Percentiles rank a stretch among this genome's conserved stretches.
Conservation (phyloP, 208 protist species). For the Blechomonas ayalai region DNA sequence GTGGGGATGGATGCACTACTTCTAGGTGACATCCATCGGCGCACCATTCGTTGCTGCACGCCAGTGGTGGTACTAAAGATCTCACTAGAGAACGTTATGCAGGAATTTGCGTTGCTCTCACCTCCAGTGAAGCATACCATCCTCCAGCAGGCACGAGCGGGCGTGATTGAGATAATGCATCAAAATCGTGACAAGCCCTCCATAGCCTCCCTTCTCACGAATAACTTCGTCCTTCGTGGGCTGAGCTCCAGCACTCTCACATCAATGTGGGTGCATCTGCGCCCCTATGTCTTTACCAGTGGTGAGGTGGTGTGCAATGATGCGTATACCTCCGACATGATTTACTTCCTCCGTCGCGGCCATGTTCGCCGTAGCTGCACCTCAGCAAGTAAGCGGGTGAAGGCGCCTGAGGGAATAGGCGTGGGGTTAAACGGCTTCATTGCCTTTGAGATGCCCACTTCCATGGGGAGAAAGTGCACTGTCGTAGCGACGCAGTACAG, state of each 20-base stretch:
- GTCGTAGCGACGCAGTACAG: slow-evolving; percentile 30
- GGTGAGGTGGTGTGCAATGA: slow-evolving; percentile 49
- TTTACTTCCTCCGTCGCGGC: slow-evolving; percentile 57
- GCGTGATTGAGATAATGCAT: slow-evolving; percentile 11
- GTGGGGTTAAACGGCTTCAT: slow-evolving; percentile 54
- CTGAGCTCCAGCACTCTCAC: slow-evolving; percentile 20
- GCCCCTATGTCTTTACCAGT: slow-evolving; percentile 28
- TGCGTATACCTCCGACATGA: slow-evolving; percentile 36
- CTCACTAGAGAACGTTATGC: slow-evolving; percentile 13
- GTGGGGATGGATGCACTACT: slow-evolving; percentile 50
- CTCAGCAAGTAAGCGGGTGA: background rate
- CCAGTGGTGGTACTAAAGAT: slow-evolving; percentile 34
- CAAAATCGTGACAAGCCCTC: slow-evolving; percentile 17
- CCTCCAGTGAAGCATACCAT: slow-evolving; percentile 6
- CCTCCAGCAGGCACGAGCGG: slow-evolving; percentile 20
- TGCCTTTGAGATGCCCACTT: slow-evolving; percentile 16
- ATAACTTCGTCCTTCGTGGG: slow-evolving; percentile 32
- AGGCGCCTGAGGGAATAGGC: slow-evolving; percentile 4
- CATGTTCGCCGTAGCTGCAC: slow-evolving; percentile 14
- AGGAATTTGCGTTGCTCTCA: slow-evolving; percentile 17
- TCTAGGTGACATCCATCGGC: slow-evolving; percentile 25
- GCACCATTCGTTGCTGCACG: slow-evolving; percentile 46
- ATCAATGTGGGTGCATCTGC: slow-evolving; percentile 30
- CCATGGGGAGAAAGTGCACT: slow-evolving; percentile 15
- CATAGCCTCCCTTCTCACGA: slow-evolving; percentile 17